Base-by-base conservation (phyloP, 2,329 filamentous ascomycete species). In the Neofusicoccum laricinum region DNA sequence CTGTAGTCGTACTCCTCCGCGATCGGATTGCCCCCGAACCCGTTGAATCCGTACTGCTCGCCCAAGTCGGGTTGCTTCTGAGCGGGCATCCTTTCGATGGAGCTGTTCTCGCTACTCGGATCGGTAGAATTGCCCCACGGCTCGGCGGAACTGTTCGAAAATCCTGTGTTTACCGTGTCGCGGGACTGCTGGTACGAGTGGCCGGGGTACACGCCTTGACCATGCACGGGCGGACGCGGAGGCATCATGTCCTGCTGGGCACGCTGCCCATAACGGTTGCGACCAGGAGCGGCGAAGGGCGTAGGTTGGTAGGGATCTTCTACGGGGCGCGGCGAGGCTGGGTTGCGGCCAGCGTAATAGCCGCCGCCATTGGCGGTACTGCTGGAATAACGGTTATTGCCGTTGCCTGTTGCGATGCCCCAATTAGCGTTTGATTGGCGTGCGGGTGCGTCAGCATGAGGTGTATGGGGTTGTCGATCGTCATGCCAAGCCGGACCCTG, bases 61-160 rank as follows among this genome's bases (percentile, higher is more conserved):
- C 72, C 71, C 64, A 75, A 49, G 45, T 78, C 71, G 51, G 77
- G 76, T 43, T 76, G 67, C 3, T 49, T 62, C 11, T 71, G 72
- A 6, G 67, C 78, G 70, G 85, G 85, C 40, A 88, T 81, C 67
- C 92, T 88, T 73, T 97, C 92, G 69, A 96, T 86, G 1, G 92
- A 96, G 79, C 92, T 96, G 79, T 96, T 96, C 73, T 97, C 91
- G 73, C 93, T 97, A 79, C 91, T 95, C 80, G 91, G 93, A 73
- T 97, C 93, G 66, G 92, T 96, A 68, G 89, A 89, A 76, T 95
- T 93, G 64, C 88, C 89, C 73, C 86, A 88, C 12, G 88, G 88
- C 65, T 97, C 93, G 61, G 81, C 87, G 69, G 86, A 90, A 57
- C 88, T 90, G 71, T 88, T 91, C 21, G 88, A 89, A 11, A 88